phyloP scores from a whole-genome alignment of 2,329 filamentous ascomycete species.

The Aureobasidium sp. region DNA sequence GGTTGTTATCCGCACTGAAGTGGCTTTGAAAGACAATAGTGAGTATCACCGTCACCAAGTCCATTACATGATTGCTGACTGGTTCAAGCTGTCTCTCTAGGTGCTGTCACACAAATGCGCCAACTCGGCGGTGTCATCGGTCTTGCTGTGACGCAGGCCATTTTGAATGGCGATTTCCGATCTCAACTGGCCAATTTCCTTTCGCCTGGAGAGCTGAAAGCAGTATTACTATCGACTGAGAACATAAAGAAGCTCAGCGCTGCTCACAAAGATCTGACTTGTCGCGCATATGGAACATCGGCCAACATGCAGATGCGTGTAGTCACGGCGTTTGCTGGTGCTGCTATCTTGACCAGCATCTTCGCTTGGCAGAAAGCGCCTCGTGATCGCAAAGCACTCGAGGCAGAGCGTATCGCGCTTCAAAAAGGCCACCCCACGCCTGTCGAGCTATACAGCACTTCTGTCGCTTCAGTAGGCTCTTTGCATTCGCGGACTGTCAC shows the following conservation, averaged over 20 bases:
- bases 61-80: neutral
- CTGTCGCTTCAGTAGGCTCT: neutral
- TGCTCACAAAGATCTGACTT: neutral
- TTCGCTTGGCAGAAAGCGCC: constrained; percentile 1
- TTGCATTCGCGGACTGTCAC: neutral
- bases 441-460: neutral
- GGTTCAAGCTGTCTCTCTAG: neutral
- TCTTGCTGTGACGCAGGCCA: neutral
- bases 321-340: neutral
- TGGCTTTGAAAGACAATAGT: constrained; percentile 3
- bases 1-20: constrained; percentile 3
- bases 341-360: neutral
- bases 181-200: neutral
- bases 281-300: neutral
- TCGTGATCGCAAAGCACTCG: neutral
- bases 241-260: neutral
- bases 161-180: neutral
- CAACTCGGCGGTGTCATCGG: constrained; percentile 2
- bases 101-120: neutral
- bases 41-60: neutral
- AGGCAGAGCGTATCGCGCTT: neutral
- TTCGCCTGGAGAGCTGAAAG: neutral
- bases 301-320: neutral
- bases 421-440: neutral
- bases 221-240: neutral